A percentile compares a stretch with the other conserved stretches of the same genome.
These are phyloP conservation scores for Fusarium beomiforme DNA, from an alignment of 2,329 filamentous ascomycete species.

Conservation along the genomic window DNA sequence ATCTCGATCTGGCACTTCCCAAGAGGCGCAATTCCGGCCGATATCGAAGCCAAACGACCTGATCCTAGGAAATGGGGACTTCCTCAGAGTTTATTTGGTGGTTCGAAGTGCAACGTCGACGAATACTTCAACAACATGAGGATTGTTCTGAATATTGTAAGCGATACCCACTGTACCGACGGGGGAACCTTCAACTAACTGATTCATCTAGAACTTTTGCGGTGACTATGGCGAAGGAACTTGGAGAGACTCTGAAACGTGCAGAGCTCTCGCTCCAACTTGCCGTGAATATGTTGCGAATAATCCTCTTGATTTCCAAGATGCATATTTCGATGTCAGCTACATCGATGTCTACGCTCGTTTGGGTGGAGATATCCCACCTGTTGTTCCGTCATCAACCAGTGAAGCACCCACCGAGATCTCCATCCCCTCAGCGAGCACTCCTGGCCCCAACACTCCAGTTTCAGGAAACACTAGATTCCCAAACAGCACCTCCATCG, in stretches of 20 bases:
- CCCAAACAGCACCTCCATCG: neutral
- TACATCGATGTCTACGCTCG: constrained; percentile 60
- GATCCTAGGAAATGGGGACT: constrained; percentile 73
- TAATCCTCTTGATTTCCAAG: constrained; percentile 55
- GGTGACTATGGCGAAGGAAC: constrained; percentile 73
- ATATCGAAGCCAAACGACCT: constrained; percentile 69
- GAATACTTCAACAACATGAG: constrained; percentile 73
- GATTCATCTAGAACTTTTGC: constrained; percentile 69
- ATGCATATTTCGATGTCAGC: constrained; percentile 63
- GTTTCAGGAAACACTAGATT: neutral
- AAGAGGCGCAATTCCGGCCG: constrained; percentile 69
- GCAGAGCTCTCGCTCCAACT: constrained; percentile 53
- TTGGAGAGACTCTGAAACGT: constrained; percentile 54
- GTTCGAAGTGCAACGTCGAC: constrained; percentile 70
- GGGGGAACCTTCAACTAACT: neutral
- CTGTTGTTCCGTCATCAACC: constrained; percentile 5
- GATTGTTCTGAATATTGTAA: constrained; percentile 75
- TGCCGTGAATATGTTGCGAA: constrained; percentile 59
- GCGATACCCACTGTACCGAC: constrained; percentile 2
- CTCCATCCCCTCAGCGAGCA: neutral
- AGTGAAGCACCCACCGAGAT: neutral
- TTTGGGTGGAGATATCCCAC: constrained; percentile 5
- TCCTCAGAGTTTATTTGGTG: constrained; percentile 76
- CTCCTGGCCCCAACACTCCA: neutral
- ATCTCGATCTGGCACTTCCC: constrained; percentile 84